Evolutionary conservation across 2,329 filamentous ascomycete species (phyloP).

Genomic region (Chrysoporthe austroafricana): DNA sequence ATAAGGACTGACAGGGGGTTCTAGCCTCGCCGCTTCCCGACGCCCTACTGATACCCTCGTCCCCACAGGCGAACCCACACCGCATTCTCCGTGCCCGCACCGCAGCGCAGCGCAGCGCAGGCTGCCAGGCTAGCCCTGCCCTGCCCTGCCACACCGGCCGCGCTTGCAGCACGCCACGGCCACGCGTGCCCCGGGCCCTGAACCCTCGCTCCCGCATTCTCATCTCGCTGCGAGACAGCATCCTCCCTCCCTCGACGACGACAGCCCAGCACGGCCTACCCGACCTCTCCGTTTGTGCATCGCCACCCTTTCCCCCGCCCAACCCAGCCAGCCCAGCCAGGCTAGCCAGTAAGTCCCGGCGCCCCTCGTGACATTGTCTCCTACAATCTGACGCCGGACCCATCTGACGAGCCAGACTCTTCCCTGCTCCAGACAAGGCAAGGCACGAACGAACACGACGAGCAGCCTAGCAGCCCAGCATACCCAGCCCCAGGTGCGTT

Average conservation of each 20-base stretch:
- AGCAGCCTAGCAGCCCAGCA: not conserved
- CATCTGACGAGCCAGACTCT: slow-evolving; percentile 22
- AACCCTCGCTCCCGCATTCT: not conserved
- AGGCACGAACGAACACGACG: not conserved
- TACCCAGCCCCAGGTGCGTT: not conserved
- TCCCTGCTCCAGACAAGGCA: slow-evolving; percentile 13
- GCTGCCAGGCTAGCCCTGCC: not conserved
- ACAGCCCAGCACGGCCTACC: slow-evolving; percentile 3
- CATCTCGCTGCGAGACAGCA: not conserved
- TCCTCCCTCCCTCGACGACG: not conserved
- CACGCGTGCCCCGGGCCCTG: not conserved
- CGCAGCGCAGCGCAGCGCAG: not conserved
- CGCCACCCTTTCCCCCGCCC: not conserved
- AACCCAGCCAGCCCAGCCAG: not conserved
- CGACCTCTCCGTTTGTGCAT: not conserved
- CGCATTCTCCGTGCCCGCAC: slow-evolving; percentile 7
- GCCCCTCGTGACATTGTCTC: slow-evolving; percentile 5
- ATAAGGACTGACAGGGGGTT: slow-evolving; percentile 18
- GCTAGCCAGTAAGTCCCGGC: not conserved
- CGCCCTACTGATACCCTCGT: slow-evolving; percentile 22
- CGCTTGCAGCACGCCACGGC: not conserved
- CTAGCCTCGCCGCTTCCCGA: slow-evolving; percentile 27
- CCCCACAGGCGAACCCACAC: slow-evolving; percentile 16
- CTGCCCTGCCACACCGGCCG: not conserved
- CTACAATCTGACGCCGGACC: slow-evolving; percentile 24